Evolutionary conservation across 805 yeast species (phyloP).

Genomic region (Myxozyma neglecta): DNA sequence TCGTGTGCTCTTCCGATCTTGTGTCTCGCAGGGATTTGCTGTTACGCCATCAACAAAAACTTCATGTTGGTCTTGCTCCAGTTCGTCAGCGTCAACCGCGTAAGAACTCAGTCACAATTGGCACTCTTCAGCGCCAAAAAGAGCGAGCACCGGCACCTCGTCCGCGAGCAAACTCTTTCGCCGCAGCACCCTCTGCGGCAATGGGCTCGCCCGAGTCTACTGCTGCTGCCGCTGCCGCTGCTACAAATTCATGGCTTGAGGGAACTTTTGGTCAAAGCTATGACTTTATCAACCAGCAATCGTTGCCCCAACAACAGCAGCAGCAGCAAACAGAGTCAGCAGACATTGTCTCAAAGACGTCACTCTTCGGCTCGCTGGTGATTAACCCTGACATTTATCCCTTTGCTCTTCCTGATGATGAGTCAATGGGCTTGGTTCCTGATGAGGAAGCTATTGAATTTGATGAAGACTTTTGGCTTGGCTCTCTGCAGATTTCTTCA

Average conservation of each 20-base stretch:
- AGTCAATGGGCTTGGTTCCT: slow-evolving; percentile 15
- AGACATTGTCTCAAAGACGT: not conserved
- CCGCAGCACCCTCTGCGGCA: slow-evolving; percentile 12
- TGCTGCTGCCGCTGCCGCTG: slow-evolving; percentile 3
- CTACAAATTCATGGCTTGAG: slow-evolving; percentile 25
- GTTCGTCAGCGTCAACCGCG: slow-evolving; percentile 24
- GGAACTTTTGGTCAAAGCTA: slow-evolving; percentile 12
- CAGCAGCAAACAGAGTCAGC: not conserved
- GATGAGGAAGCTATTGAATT: slow-evolving; percentile 26
- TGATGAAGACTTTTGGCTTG: slow-evolving; percentile 28
- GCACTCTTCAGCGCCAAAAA: slow-evolving; percentile 25
- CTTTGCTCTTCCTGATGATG: slow-evolving; percentile 28
- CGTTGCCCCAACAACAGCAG: not conserved
- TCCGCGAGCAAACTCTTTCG: slow-evolving; percentile 28
- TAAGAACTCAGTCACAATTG: slow-evolving; percentile 29
- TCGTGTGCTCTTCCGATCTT: too few species aligned
- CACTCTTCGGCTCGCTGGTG: slow-evolving; percentile 28
- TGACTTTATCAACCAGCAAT: not conserved
- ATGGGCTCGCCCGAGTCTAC: not conserved
- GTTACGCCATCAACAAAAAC: slow-evolving; percentile 89
- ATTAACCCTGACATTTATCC: slow-evolving; percentile 30
- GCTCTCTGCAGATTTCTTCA: slow-evolving; percentile 17
- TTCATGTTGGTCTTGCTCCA: slow-evolving; percentile 49
- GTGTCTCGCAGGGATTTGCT: slow-evolving; percentile 45
- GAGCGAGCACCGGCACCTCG: slow-evolving; percentile 6